These are phyloP conservation scores for Vigna angularis DNA, from an alignment of 306 rosid genomes.

Conservation along the genomic window DNA sequence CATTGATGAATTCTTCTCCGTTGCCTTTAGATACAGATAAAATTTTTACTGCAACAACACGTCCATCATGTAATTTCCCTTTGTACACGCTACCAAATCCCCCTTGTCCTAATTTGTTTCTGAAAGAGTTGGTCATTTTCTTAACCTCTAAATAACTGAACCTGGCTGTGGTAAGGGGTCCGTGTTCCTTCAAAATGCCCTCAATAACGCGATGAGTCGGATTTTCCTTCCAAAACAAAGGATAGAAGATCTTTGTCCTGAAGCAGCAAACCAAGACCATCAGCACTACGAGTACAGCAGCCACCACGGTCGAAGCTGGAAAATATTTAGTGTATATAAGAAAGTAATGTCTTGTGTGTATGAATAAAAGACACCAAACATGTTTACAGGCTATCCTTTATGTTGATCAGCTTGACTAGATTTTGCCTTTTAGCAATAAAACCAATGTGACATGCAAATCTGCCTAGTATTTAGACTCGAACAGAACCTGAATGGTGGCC, in stretches of 20 bases:
- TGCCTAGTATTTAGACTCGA: background rate
- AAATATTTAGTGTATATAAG: background rate
- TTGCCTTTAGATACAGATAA: constrained; percentile 36
- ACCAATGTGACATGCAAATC: background rate
- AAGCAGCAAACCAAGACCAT: constrained; percentile 27
- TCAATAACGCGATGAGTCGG: constrained; percentile 18
- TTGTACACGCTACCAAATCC: constrained; percentile 45
- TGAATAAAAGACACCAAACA: constrained; percentile 3
- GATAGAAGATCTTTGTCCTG: background rate
- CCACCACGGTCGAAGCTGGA: background rate
- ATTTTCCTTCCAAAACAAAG: background rate
- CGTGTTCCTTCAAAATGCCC: constrained; percentile 8
- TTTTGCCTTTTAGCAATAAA: background rate
- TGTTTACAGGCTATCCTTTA: background rate
- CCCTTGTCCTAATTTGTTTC: constrained; percentile 54
- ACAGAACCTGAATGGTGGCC: background rate
- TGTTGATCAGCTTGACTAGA: background rate
- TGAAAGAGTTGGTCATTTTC: constrained; percentile 46
- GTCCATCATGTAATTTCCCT: constrained; percentile 40
- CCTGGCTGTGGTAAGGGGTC: constrained; percentile 4
- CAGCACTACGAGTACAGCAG: constrained; percentile 32
- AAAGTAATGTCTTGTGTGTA: background rate
- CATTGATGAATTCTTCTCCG: constrained; percentile 52
- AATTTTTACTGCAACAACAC: constrained; percentile 52
- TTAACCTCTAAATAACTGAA: constrained; percentile 41